Conservation (phyloP, 176 grass and related monocot species). For the Canna indica region DNA sequence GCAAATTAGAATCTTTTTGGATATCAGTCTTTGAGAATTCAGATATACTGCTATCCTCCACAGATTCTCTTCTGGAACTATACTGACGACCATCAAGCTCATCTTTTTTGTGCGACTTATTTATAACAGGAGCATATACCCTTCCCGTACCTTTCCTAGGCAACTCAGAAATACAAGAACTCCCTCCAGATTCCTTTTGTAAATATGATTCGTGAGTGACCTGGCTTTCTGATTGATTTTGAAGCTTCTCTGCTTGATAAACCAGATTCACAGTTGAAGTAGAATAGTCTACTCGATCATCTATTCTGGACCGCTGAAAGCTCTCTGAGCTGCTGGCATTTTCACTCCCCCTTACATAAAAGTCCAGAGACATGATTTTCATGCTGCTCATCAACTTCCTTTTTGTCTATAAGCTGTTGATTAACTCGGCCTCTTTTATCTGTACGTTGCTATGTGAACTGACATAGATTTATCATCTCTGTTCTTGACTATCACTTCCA, state of each 20-base stretch:
- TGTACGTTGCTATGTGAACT: conserved; percentile 42
- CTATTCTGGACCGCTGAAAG: conserved; percentile 5
- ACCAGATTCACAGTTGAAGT: conserved; percentile 23
- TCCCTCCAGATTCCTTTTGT: conserved; percentile 17
- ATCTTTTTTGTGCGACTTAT: conserved; percentile 22
- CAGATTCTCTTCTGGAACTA: conserved; percentile 35
- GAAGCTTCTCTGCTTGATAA: conserved; percentile 15
- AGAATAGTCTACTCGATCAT: conserved; percentile 5
- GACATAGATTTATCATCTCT: conserved; percentile 27
- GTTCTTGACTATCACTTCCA: background rate
- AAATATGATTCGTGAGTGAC: conserved; percentile 18
- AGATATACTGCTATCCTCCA: conserved; percentile 2
- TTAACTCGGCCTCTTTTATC: conserved; percentile 53
- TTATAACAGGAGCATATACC: background rate
- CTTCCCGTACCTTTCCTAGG: conserved; percentile 23
- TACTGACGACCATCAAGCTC: conserved; percentile 13
- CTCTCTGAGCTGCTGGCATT: conserved; percentile 20
- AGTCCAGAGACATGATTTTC: conserved; percentile 41
- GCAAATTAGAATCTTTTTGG: conserved; percentile 16
- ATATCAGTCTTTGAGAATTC: conserved; percentile 5
- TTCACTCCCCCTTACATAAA: conserved; percentile 3
- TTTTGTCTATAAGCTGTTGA: conserved; percentile 41
- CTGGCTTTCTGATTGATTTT: conserved; percentile 25
- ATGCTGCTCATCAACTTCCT: conserved; percentile 42
- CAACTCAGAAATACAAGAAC: conserved; percentile 19